Percentiles rank a stretch among this genome's conserved stretches.
Conservation (phyloP, 495 filamentous ascomycete species). For the Sphaerosporella brunnea region DNA sequence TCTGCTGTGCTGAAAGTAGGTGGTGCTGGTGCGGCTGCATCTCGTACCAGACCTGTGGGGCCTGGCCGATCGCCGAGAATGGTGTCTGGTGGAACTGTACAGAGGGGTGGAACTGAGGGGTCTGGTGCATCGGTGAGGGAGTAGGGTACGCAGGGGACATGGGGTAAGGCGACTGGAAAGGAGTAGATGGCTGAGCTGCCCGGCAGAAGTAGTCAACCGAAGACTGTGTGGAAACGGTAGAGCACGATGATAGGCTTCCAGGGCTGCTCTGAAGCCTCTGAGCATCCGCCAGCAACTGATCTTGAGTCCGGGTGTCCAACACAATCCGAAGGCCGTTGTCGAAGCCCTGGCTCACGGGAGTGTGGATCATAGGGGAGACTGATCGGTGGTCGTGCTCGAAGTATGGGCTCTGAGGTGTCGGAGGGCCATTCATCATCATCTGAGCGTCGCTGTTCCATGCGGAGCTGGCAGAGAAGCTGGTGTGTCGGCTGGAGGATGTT, state of each 20-base stretch:
- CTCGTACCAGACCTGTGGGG: conserved; percentile 21
- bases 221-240: conserved; percentile 25
- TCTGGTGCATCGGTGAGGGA: conserved; percentile 15
- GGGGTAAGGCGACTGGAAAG: conserved; percentile 14
- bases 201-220: conserved; percentile 22
- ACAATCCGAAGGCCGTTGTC: conserved; percentile 31
- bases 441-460: neutral
- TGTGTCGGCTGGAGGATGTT: conserved; percentile 19
- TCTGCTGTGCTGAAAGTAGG: conserved; percentile 10
- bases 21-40: conserved; percentile 22
- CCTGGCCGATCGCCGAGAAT: neutral
- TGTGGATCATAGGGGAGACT: conserved; percentile 28
- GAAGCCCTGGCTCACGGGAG: conserved; percentile 27
- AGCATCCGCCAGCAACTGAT: conserved; percentile 22
- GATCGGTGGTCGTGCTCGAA: conserved; percentile 17
- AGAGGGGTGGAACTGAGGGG: conserved; percentile 16
- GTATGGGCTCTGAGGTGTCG: conserved; percentile 25
- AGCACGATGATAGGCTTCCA: conserved; percentile 34
- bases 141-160: conserved; percentile 20
- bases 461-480: conserved; percentile 19
- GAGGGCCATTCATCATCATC: conserved; percentile 19
- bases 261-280: conserved; percentile 33
- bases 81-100: neutral
- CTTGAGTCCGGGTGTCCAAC: conserved; percentile 24
- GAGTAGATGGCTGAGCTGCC: conserved; percentile 15